Evolutionary conservation across 164 flowering plant genomes (phyloP).

Genomic region (Stephania yunnanensis): DNA sequence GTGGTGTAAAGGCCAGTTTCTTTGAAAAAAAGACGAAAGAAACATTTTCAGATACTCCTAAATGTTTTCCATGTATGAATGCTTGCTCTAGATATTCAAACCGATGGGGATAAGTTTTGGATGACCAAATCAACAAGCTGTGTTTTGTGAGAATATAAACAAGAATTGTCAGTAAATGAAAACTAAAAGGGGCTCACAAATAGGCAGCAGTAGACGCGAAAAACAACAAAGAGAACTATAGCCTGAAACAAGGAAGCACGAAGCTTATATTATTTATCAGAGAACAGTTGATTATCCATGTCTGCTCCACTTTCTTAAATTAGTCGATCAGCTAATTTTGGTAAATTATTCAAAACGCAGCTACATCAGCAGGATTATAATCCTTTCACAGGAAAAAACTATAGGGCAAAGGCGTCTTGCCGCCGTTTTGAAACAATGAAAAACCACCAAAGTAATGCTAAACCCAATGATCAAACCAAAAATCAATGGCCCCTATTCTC

Average conservation of each 20-base stretch:
- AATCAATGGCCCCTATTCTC: background rate
- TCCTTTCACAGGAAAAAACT: no score
- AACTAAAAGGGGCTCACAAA: no score
- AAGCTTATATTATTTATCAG: background rate
- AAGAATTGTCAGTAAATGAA: background rate
- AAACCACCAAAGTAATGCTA: no score
- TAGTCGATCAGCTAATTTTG: background rate
- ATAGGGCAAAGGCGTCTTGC: no score
- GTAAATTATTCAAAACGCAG: background rate
- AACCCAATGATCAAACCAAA: no score
- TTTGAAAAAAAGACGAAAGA: no score
- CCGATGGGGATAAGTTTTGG: background rate
- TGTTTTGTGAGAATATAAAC: background rate
- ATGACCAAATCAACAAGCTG: background rate
- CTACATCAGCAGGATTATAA: no score
- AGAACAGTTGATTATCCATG: background rate
- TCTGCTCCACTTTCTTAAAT: background rate
- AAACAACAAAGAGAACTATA: no score
- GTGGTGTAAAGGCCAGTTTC: no score
- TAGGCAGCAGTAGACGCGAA: no score
- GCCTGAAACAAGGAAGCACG: background rate
- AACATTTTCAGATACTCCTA: no score
- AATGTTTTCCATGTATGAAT: slow-evolving; percentile 1
- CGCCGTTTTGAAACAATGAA: no score
- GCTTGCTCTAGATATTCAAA: background rate